Base-by-base conservation (phyloP, 2,329 filamentous ascomycete genomes). In the Metarhizium rileyi region DNA sequence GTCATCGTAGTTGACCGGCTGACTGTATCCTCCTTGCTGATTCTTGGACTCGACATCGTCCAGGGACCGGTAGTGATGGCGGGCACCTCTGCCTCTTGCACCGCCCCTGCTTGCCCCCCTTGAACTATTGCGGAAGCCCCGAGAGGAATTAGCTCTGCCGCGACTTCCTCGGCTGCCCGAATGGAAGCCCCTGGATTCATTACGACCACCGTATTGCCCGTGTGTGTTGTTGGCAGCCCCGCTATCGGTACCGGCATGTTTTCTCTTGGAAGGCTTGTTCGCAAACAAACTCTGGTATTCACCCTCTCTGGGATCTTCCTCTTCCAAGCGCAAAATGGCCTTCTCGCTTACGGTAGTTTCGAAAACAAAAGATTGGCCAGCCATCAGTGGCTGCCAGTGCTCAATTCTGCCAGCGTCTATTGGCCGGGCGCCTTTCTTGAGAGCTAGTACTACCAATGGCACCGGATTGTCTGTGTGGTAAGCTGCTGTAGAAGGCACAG, bases 301-400 rank as follows among this genome's bases (percentile, higher is more conserved):
- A 54, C 78, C 80, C 58, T 86, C 81, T 23, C 69, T 66, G 3
- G 71, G 69, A 46, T 81, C 70, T 54, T 91, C 87, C 47, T 82
- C 74, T 64, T 95, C 89, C 44, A 97, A 83, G 2, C 86, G 79
- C 47, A 97, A 69, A 55, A 93, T 75, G 16, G 88, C 80, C 70
- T 94, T 95, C 68, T 97, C 90, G 18, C 86, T 86, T 1, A 97
- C 87, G 0, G 80, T 81, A 1, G 86, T 90, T 54, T 94, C 87
- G 59, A 97, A 90, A 5, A 81, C 76, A 60, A 90, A 81, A 0
- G 81, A 76, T 59, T 86, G 80, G 7, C 89, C 83, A 5, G 78
- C 71, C 0, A 84, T 70, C 3, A 95, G 75, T 4, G 87, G 81
- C 54, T 87, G 80, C 93, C 91, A 97, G 55, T 86, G 83, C 49